Percentiles rank a stretch among this genome's conserved stretches.
phyloP scores from a whole-genome alignment of 2,329 filamentous ascomycete species.

The Ampelomyces quisqualis region DNA sequence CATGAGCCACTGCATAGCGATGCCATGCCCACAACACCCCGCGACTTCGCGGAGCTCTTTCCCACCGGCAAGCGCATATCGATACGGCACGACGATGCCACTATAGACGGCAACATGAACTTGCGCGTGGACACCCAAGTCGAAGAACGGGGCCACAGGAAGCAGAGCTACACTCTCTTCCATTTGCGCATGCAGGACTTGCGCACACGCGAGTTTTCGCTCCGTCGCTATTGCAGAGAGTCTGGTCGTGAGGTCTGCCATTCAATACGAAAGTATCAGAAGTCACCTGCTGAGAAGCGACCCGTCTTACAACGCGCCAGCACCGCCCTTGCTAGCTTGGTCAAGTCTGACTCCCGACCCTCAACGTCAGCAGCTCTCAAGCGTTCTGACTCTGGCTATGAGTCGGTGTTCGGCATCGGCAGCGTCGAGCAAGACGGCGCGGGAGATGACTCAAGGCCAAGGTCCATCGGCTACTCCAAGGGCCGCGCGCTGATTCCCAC shows the following conservation, averaged over 20 bases:
- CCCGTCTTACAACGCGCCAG: conserved; percentile 60
- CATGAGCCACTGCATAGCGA: conserved; percentile 64
- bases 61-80: conserved; percentile 78
- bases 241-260: conserved; percentile 93
- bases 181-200: conserved; percentile 95
- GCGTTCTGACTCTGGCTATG: conserved; percentile 62
- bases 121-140: conserved; percentile 81
- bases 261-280: conserved; percentile 69
- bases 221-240: conserved; percentile 87
- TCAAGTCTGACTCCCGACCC: conserved; percentile 56
- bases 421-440: conserved; percentile 20
- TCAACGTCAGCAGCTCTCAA: conserved; percentile 49
- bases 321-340: conserved; percentile 58
- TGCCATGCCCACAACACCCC: conserved; percentile 73
- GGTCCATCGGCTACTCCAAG: conserved; percentile 41
- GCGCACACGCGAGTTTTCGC: conserved; percentile 79
- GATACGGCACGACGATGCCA: conserved; percentile 88
- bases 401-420: conserved; percentile 43
- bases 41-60: conserved; percentile 81
- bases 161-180: conserved; percentile 75
- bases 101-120: conserved; percentile 94
- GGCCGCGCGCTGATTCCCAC: conserved; percentile 56
- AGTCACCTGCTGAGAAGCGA: conserved; percentile 53
- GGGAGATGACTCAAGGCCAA: conserved; percentile 29
- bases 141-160: conserved; percentile 55